A percentile compares a stretch with the other conserved stretches of the same genome.
Evolutionary conservation across 73 alveolate species (phyloP).

Genomic region (Paramecium octaurelia): DNA sequence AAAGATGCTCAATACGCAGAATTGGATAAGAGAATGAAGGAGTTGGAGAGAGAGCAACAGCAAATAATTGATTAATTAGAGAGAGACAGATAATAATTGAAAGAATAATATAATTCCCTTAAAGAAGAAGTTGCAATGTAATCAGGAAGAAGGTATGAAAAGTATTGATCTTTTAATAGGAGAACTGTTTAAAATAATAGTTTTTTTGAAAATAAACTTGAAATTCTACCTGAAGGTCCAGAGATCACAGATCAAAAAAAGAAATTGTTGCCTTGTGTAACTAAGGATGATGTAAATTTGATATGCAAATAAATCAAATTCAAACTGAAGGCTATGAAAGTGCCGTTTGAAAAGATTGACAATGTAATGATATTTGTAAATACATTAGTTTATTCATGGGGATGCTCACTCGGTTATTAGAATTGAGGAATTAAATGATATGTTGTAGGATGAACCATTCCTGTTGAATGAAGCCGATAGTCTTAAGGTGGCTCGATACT

Average conservation of each 20-base stretch:
- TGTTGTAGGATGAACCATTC: slow-evolving; percentile 1
- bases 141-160: slow-evolving; percentile 34
- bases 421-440: slow-evolving; percentile 4
- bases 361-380: background rate
- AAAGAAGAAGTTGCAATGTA: slow-evolving; percentile 21
- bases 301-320: background rate
- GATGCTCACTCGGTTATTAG: background rate
- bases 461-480: background rate
- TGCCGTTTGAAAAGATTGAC: background rate
- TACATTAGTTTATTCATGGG: background rate
- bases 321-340: background rate
- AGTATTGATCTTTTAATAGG: background rate
- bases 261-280: slow-evolving; percentile 14
- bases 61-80: background rate
- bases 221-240: slow-evolving; percentile 41
- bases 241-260: background rate
- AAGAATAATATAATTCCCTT: background rate
- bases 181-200: slow-evolving; percentile 31
- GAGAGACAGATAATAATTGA: slow-evolving; percentile 12
- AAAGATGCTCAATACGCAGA: slow-evolving; percentile 9
- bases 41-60: slow-evolving; percentile 9
- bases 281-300: slow-evolving; percentile 13
- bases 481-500: slow-evolving; percentile 6
- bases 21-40: slow-evolving; percentile 18
- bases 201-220: slow-evolving; percentile 6